Conservation (phyloP, 2,329 filamentous ascomycete genomes). For the Paracorniculantispora psalliotae region DNA sequence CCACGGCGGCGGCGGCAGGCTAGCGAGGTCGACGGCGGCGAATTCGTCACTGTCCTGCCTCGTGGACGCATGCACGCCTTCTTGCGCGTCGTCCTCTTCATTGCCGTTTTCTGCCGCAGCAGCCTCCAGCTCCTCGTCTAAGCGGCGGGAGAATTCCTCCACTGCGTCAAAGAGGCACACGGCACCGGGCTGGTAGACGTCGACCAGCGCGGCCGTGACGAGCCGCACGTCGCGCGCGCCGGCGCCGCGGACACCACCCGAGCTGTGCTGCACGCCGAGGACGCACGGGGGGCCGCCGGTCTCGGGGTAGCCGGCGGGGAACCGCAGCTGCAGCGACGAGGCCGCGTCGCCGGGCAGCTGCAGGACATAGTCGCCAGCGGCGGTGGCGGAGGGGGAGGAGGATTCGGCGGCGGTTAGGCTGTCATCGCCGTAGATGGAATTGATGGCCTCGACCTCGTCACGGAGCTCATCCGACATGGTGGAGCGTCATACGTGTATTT, state of each 20-base stretch:
- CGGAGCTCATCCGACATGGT: conserved; percentile 55
- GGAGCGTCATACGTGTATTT: neutral
- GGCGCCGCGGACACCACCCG: conserved; percentile 66
- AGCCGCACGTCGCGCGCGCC: conserved; percentile 66
- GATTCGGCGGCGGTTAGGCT: too few relatives aligned
- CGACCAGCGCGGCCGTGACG: conserved; percentile 60
- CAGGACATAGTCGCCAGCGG: conserved; percentile 50
- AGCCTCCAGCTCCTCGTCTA: conserved; percentile 26
- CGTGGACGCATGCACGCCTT: too few relatives aligned
- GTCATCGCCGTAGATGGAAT: conserved; percentile 74
- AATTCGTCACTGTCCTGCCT: conserved; percentile 16
- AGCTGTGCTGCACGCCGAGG: conserved; percentile 74
- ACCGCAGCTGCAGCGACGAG: conserved; percentile 58
- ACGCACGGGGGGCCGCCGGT: conserved; percentile 70
- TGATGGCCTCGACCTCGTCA: conserved; percentile 77
- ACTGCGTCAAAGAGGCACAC: conserved; percentile 92
- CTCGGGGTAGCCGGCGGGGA: conserved; percentile 70
- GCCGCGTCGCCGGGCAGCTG: conserved; percentile 58
- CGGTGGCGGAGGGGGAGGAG: conserved; percentile 32
- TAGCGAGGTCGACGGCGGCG: conserved; percentile 19
- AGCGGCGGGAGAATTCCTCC: conserved; percentile 58
- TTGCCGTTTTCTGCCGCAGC: too few relatives aligned
- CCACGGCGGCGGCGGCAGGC: conserved; percentile 55
- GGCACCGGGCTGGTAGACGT: conserved; percentile 62
- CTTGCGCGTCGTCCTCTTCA: neutral